Evolutionary conservation across 345 rosid species (phyloP).

Genomic region (Isatis tinctoria): DNA sequence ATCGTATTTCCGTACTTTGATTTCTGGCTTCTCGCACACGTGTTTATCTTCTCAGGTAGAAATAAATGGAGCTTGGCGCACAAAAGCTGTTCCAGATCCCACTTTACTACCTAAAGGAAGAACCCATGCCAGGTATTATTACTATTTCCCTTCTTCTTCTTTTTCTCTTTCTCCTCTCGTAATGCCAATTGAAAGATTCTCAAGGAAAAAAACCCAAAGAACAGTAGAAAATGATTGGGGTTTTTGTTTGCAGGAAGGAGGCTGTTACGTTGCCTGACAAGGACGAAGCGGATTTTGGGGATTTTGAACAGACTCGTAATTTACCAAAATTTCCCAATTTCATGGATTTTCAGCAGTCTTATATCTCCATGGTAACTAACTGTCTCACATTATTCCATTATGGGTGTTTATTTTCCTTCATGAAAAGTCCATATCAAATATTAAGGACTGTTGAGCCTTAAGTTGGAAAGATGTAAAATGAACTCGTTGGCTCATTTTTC

Average conservation of each 20-base stretch:
- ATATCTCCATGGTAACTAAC: constrained; percentile 61
- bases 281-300: constrained; percentile 51
- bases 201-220: not conserved
- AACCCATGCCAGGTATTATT: constrained; percentile 58
- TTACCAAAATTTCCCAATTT: constrained; percentile 34
- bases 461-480: not conserved
- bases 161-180: not conserved
- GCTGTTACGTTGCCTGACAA: constrained; percentile 65
- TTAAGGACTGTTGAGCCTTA: not conserved
- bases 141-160: not conserved
- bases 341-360: constrained; percentile 54
- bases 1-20: not conserved
- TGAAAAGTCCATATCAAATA: not conserved
- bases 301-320: constrained; percentile 47
- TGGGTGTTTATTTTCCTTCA: not conserved
- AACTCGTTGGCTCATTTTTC: not conserved
- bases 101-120: constrained; percentile 69
- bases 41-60: constrained; percentile 47
- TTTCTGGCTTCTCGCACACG: not conserved
- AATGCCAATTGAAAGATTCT: constrained; percentile 5
- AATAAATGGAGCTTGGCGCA: constrained; percentile 77
- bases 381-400: not conserved
- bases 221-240: not conserved
- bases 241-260: constrained; percentile 59
- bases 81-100: constrained; percentile 49